These are phyloP conservation scores for Rhizopus delemar DNA, from an alignment of 371 early-diverging fungal species.

Conservation along the genomic window DNA sequence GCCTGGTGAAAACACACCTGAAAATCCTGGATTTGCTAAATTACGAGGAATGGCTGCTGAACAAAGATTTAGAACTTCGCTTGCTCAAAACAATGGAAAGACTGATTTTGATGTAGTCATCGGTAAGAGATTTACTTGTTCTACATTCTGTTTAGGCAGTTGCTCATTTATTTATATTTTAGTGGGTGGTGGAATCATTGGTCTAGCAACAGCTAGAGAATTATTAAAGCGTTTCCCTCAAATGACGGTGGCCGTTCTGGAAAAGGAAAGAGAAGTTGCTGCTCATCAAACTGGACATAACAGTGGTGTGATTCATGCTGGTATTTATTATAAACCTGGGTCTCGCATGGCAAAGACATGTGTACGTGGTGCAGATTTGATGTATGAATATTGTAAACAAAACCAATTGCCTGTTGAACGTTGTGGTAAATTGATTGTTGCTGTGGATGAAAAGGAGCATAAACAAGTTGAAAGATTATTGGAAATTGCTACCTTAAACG, in stretches of 20 bases:
- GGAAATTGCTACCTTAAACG: constrained; percentile 45
- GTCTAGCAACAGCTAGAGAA: constrained; percentile 55
- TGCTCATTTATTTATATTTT: not conserved
- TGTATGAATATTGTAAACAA: constrained; percentile 53
- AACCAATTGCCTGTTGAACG: constrained; percentile 45
- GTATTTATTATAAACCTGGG: constrained; percentile 50
- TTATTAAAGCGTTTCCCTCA: constrained; percentile 47
- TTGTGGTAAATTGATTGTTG: constrained; percentile 53
- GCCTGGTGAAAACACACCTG: constrained; percentile 52
- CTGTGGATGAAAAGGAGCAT: constrained; percentile 41
- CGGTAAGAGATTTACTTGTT: constrained; percentile 25
- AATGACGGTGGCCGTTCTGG: constrained; percentile 52
- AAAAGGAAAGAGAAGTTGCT: constrained; percentile 54
- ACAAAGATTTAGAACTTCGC: constrained; percentile 44
- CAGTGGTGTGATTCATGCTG: constrained; percentile 53
- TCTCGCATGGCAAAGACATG: constrained; percentile 51
- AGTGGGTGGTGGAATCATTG: constrained; percentile 54
- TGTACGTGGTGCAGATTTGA: constrained; percentile 48
- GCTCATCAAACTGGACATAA: constrained; percentile 56
- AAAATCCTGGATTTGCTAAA: constrained; percentile 47
- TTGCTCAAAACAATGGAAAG: constrained; percentile 45
- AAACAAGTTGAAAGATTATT: constrained; percentile 43
- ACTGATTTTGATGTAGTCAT: constrained; percentile 53
- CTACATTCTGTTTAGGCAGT: not conserved
- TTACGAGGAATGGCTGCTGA: constrained; percentile 49